Conservation (phyloP, 202 grass and related monocot genomes). For the Carex sylvatica region DNA sequence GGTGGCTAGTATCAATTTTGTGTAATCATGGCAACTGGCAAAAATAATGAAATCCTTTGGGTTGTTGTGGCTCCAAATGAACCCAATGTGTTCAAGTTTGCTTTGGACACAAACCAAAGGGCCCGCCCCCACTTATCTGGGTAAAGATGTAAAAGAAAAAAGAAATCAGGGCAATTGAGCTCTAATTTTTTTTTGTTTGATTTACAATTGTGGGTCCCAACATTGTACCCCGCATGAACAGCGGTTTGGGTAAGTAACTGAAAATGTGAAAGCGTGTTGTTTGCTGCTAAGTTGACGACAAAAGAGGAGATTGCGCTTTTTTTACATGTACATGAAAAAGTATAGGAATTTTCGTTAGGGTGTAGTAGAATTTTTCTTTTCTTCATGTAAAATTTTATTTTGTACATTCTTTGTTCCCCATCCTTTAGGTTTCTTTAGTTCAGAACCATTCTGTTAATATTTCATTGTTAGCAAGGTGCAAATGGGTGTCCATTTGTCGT, state of each 20-base stretch:
- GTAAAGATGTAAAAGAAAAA: conserved; percentile 31
- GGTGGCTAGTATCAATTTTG: conserved; percentile 63
- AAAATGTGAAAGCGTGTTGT: conserved; percentile 2
- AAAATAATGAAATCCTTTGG: conserved; percentile 29
- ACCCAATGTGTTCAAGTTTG: conserved; percentile 10
- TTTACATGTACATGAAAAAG: conserved; percentile 41
- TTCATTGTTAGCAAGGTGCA: conserved; percentile 20
- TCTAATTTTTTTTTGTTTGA: conserved; percentile 18
- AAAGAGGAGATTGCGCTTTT: conserved; percentile 16
- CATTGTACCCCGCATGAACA: conserved; percentile 19
- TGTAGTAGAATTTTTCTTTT: conserved; percentile 19
- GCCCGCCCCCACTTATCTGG: background rate
- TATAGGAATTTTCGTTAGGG: conserved; percentile 38
- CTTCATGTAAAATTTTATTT: conserved; percentile 34
- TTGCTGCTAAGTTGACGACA: conserved; percentile 30
- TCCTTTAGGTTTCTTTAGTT: conserved; percentile 1
- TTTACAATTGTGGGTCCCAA: conserved; percentile 26
- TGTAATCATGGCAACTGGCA: conserved; percentile 20
- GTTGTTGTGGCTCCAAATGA: conserved; percentile 8
- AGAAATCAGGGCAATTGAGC: conserved; percentile 8
- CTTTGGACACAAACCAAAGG: conserved; percentile 12
- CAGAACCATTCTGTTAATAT: conserved; percentile 28
- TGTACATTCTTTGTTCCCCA: conserved; percentile 36
- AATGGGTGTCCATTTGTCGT: conserved; percentile 8
- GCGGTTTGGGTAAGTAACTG: conserved; percentile 7